Conservation (phyloP, 108 stramenopile species). For the Skeletonema marinoi region DNA sequence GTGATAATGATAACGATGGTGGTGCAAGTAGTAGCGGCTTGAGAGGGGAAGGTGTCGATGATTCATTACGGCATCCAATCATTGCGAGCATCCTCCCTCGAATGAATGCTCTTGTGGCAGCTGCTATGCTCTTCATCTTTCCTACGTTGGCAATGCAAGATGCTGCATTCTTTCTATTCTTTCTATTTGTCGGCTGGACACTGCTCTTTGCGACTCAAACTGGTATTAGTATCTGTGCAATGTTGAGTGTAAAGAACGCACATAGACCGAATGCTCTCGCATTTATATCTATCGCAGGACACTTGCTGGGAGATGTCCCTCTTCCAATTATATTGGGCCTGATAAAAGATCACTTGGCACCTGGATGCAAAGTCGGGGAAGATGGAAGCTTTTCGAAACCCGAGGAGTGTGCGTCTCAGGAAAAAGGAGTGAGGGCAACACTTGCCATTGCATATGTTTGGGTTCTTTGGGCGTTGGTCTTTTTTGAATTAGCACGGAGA, state of each 20-base stretch:
- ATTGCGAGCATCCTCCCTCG: slow-evolving; percentile 38
- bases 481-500: slow-evolving; percentile 43
- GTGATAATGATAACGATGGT: neutral
- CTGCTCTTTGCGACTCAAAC: slow-evolving; percentile 51
- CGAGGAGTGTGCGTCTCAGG: slow-evolving; percentile 31
- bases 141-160: slow-evolving; percentile 45
- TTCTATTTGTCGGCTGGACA: slow-evolving; percentile 52
- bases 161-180: slow-evolving; percentile 40
- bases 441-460: slow-evolving; percentile 49
- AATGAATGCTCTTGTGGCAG: slow-evolving; percentile 35
- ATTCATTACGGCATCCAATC: slow-evolving; percentile 34
- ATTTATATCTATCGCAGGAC: slow-evolving; percentile 41
- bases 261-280: slow-evolving; percentile 55
- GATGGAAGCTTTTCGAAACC: slow-evolving; percentile 39
- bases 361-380: slow-evolving; percentile 34
- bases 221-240: slow-evolving; percentile 37
- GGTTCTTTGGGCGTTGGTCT: slow-evolving; percentile 39
- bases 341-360: slow-evolving; percentile 47
- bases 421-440: slow-evolving; percentile 33
- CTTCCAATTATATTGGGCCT: slow-evolving; percentile 43
- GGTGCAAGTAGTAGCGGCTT: neutral
- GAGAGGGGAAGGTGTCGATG: slow-evolving; percentile 23
- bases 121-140: slow-evolving; percentile 28
- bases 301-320: slow-evolving; percentile 47
- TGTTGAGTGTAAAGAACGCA: slow-evolving; percentile 39